Evolutionary conservation across 1,284 basidiomycete species (phyloP), one percentile per base, ranked within the genome.

Genomic region (Leccinum ponderosum): DNA sequence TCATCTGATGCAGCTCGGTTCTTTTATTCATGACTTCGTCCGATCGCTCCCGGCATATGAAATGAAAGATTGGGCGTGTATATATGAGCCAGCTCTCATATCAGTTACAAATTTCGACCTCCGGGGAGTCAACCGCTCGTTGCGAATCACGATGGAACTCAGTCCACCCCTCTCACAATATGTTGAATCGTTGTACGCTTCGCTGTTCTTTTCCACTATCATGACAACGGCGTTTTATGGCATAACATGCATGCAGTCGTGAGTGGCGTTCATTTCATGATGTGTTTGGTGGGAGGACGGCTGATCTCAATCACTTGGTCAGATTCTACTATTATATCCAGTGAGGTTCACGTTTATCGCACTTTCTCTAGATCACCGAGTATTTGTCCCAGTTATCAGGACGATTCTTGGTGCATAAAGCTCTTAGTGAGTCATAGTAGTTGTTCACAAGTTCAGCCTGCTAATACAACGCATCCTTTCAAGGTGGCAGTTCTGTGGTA

Each of bases 271-370:
- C 22, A 12, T 22, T 27, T 27, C 14, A 27, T 50, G 25, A 2
- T n/a, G 31, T 54, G 5, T 52, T 52, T n/a, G 4, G 8, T 7
- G 5, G 3, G 11, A 33, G 7, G 42, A 17, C 2, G 20, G 6
- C 8, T 3, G 3, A 31, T 53, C 3, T 17, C 14, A 9, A 14
- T 22, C 0, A 4, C 33, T 56, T 5, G 27, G 9, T 8, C 31
- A 67, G 66, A 15, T 69, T 66, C 22, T 60, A 53, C 3, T 68
- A 70, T 20, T 67, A 33, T 29, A 20, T 67, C 6, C 47, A 60
- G 68, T 68, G 27, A 9, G 55, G 1, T 6, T 6, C 14, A 33
- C 0, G 2, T 20, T 31, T 5, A 3, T 4, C 20, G 3, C n/a
- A 1, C 7, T 12, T 27, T n/a, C 56, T 0, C 56, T 3, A 0